phyloP scores from a whole-genome alignment of 2,329 filamentous ascomycete genomes.

The Ceratocystiopsis minuta region DNA sequence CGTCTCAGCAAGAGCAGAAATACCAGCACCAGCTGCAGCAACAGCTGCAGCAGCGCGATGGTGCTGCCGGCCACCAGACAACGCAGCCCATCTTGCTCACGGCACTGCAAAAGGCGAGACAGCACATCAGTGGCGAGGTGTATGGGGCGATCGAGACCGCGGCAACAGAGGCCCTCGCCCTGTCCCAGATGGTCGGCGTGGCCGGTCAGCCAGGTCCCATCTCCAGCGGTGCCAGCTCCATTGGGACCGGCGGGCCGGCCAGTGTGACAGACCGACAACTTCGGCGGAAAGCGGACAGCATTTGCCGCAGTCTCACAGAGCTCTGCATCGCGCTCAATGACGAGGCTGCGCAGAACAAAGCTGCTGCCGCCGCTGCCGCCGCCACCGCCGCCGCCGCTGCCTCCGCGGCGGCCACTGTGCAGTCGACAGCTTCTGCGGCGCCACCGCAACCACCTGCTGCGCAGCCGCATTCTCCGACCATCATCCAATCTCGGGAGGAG shows the following conservation, averaged over 20 bases:
- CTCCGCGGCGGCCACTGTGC: slow-evolving; percentile 19
- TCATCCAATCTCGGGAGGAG: too few relatives aligned
- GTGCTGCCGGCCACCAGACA: slow-evolving; percentile 35
- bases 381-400: slow-evolving; percentile 3
- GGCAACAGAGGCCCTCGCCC: slow-evolving; percentile 59
- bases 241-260: slow-evolving; percentile 28
- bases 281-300: slow-evolving; percentile 74
- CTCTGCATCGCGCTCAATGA: slow-evolving; percentile 71
- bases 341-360: slow-evolving; percentile 23
- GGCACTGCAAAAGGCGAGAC: slow-evolving; percentile 62
- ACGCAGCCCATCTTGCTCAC: slow-evolving; percentile 43
- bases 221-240: slow-evolving; percentile 45
- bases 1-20: slow-evolving; percentile 39
- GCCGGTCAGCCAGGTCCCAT: slow-evolving; percentile 51
- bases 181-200: slow-evolving; percentile 62
- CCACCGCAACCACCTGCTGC: too few relatives aligned
- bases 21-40: slow-evolving; percentile 3
- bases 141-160: slow-evolving; percentile 67
- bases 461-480: too few relatives aligned
- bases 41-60: slow-evolving; percentile 28
- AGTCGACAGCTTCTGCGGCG: slow-evolving; percentile 24
- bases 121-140: slow-evolving; percentile 49
- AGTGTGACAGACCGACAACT: slow-evolving; percentile 63
- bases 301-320: slow-evolving; percentile 86
- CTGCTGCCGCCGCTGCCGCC: slow-evolving; percentile 7